Evolutionary conservation across 2,329 filamentous ascomycete genomes (phyloP), one percentile per base, ranked within the genome.

Genomic region (Cladophialophora bantiana): DNA sequence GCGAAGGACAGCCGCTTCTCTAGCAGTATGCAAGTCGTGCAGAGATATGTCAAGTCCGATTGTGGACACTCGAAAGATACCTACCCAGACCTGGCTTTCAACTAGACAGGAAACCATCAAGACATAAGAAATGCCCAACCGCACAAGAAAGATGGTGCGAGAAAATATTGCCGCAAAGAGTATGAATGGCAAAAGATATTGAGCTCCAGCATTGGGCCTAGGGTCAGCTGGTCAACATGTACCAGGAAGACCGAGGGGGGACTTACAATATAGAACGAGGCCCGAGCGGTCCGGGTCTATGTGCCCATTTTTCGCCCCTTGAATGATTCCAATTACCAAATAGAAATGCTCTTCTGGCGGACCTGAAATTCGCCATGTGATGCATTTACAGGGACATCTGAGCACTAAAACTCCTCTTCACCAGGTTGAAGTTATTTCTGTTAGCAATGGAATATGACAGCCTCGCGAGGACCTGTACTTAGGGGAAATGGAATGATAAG

Each of bases 391-490:
- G 48, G 35, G 32, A 48, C 42, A 20, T 48, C 42, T 18, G 42
- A 48, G 42, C 42, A 48, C 45, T 18, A 50, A 50, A 50, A 50
- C 18, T 50, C 45, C 26, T 20, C 45, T 18, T 50, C 26, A 53
- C 7, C 32, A 18, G 55, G 15, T 36, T 9, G 32, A 38, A 5
- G 20, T 40, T 7, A 20, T 45, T 64, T 66, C 66, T 66, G 60
- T 70, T 70, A 70, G 64, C 65, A 70, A 68, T 68, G 31, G 34
- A 62, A 63, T 62, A 62, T 59, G 54, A 9, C 61, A 54, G 52
- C 26, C 65, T 68, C 68, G 66, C 65, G 53, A 68, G 67, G 60
- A 70, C 61, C 68, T 70, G 68, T 69, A 70, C 68, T 70, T 70
- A 69, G 67, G 68, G 68, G 68, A 70, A 67, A 59, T 62, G 60